Percentiles rank a stretch among this genome's conserved stretches.
phyloP scores from a whole-genome alignment of 768 basidiomycete genomes.

The Lentinus tigrinus region DNA sequence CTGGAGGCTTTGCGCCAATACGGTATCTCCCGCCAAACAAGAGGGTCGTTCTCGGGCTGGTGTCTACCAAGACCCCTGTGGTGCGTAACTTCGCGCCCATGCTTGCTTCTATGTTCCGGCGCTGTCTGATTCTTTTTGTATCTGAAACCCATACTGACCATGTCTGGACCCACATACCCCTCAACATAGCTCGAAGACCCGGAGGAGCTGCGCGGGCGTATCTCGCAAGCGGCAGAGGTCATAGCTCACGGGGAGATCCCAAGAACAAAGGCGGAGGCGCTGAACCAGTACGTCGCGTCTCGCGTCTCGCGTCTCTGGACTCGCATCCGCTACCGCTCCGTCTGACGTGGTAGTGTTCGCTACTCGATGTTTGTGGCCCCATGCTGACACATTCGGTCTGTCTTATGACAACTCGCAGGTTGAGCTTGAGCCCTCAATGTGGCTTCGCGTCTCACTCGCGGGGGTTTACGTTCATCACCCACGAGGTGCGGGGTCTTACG shows the following conservation, averaged over 20 bases:
- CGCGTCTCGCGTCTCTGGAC: too few species aligned
- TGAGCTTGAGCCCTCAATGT: conserved; percentile 47
- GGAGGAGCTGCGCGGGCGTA: conserved; percentile 33
- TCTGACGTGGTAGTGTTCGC: too few species aligned
- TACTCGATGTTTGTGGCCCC: too few species aligned
- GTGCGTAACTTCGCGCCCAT: conserved; percentile 19
- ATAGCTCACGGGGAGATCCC: conserved; percentile 37
- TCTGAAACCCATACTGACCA: not conserved
- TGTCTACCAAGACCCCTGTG: conserved; percentile 40
- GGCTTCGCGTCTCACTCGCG: conserved; percentile 43
- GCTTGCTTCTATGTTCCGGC: not conserved
- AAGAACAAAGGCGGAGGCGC: conserved; percentile 37
- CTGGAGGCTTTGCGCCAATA: conserved; percentile 56
- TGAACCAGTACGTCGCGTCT: conserved; percentile 32
- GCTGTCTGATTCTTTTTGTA: not conserved
- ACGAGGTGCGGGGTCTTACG: conserved; percentile 2
- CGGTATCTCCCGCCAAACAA: conserved; percentile 46
- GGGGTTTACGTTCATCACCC: conserved; percentile 1
- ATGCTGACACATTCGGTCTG: not conserved
- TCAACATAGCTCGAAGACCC: conserved; percentile 37
- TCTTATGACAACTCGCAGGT: conserved; percentile 19
- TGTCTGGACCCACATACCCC: not conserved
- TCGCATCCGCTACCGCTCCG: too few species aligned
- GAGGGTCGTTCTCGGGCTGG: conserved; percentile 38
- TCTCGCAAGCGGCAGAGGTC: conserved; percentile 41